Percentiles rank a stretch among this genome's conserved stretches.
Evolutionary conservation across 345 rosid species (phyloP).

Genomic region (Lepidium aucheri): DNA sequence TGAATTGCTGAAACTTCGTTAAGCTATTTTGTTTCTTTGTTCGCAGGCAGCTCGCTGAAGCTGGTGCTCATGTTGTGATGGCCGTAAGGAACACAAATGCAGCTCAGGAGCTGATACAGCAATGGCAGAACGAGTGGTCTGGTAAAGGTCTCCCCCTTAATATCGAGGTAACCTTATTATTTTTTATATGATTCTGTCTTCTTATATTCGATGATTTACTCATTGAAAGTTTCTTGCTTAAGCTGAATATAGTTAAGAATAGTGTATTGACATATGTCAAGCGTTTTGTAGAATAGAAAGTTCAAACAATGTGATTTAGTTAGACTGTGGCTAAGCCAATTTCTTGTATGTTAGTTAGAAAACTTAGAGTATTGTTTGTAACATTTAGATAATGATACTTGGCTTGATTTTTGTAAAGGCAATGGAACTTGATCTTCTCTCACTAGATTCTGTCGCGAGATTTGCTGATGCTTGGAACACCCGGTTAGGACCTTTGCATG

Average conservation of each 20-base stretch:
- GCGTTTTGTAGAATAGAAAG: background rate
- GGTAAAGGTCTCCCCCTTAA: slow-evolving; percentile 70
- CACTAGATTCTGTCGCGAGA: slow-evolving; percentile 69
- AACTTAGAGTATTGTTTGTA: background rate
- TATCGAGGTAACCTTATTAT: slow-evolving; percentile 43
- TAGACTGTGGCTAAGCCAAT: background rate
- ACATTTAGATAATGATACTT: background rate
- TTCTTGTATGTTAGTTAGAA: background rate
- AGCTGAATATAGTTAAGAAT: background rate
- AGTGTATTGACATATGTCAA: background rate
- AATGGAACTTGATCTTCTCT: slow-evolving; percentile 90
- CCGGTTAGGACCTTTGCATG: slow-evolving; percentile 67
- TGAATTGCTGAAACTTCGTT: background rate
- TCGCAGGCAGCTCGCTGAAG: slow-evolving; percentile 82
- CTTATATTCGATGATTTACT: background rate
- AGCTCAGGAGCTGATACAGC: slow-evolving; percentile 62
- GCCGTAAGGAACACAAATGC: slow-evolving; percentile 82
- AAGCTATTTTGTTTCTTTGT: background rate
- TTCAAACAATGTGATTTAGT: background rate
- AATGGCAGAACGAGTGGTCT: slow-evolving; percentile 76
- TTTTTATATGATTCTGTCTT: background rate
- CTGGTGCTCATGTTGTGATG: slow-evolving; percentile 97
- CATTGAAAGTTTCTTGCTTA: background rate
- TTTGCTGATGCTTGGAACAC: slow-evolving; percentile 82
- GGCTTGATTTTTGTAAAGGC: slow-evolving; percentile 13